phyloP scores from a whole-genome alignment of 371 early-diverging fungal species.

The Fennellomyces sp. region DNA sequence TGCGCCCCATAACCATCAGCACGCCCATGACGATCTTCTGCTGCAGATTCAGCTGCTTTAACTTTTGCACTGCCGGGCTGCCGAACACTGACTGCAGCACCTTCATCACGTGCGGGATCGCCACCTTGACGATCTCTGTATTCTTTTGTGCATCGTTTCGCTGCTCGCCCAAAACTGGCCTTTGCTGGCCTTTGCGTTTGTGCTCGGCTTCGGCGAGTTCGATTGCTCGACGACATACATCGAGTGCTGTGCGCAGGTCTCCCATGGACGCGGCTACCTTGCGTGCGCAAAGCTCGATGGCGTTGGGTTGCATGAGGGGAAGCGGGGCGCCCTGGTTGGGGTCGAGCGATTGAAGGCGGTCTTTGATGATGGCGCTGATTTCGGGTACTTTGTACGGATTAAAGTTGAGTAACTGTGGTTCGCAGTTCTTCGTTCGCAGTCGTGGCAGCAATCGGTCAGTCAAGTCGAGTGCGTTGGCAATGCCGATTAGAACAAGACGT shows the following conservation, averaged over 20 bases:
- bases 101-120: constrained; percentile 78
- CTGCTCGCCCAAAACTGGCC: constrained; percentile 29
- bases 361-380: constrained; percentile 83
- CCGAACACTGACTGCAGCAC: constrained; percentile 72
- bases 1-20: constrained; percentile 40
- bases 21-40: constrained; percentile 78
- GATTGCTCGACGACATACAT: constrained; percentile 87
- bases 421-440: constrained; percentile 81
- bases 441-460: constrained; percentile 89
- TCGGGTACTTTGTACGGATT: constrained; percentile 84
- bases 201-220: constrained; percentile 78
- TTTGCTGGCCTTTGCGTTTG: constrained; percentile 28
- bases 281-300: constrained; percentile 90
- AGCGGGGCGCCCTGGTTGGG: constrained; percentile 17
- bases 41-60: constrained; percentile 75
- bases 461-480: constrained; percentile 94
- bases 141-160: constrained; percentile 4
- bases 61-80: constrained; percentile 59
- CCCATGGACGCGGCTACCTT: constrained; percentile 92
- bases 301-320: constrained; percentile 79
- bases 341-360: constrained; percentile 63
- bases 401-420: constrained; percentile 83
- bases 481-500: constrained; percentile 85
- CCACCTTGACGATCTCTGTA: constrained; percentile 64
- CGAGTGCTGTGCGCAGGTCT: constrained; percentile 89